phyloP scores from a whole-genome alignment of 345 rosid genomes.

The Fremontodendron californicum region DNA sequence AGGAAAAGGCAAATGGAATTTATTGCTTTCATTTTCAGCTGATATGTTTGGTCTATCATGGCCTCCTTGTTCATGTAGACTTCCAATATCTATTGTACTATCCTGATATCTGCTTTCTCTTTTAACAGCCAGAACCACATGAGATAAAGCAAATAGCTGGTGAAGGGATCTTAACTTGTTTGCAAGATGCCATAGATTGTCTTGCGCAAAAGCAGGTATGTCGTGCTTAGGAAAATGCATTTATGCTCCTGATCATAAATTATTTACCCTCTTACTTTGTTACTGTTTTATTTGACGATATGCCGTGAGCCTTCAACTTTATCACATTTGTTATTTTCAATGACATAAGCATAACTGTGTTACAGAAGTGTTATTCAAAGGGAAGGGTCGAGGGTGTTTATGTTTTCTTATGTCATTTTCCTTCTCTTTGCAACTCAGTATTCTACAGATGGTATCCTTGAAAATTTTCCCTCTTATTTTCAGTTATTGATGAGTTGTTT shows the following conservation, averaged over 20 bases:
- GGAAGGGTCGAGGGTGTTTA: neutral
- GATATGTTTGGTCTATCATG: neutral
- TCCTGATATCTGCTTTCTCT: constrained; percentile 16
- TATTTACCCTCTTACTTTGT: neutral
- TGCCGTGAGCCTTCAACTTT: neutral
- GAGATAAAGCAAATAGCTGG: constrained; percentile 79
- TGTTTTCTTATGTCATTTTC: neutral
- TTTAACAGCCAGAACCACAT: constrained; percentile 70
- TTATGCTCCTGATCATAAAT: neutral
- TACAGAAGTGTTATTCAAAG: neutral
- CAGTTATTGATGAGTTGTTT: neutral
- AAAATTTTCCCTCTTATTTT: neutral
- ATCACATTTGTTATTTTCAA: neutral
- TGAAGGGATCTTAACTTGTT: constrained; percentile 82
- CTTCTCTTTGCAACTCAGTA: neutral
- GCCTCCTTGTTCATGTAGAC: neutral
- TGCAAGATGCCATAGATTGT: constrained; percentile 82
- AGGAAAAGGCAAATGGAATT: constrained; percentile 62
- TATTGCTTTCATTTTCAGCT: constrained; percentile 2
- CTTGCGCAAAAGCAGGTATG: constrained; percentile 77
- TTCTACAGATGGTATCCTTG: neutral
- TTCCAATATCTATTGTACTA: neutral
- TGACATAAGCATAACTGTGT: neutral
- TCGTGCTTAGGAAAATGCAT: neutral
- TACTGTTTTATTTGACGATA: neutral